phyloP scores from a whole-genome alignment of 345 rosid species.

The Camelina hispida region DNA sequence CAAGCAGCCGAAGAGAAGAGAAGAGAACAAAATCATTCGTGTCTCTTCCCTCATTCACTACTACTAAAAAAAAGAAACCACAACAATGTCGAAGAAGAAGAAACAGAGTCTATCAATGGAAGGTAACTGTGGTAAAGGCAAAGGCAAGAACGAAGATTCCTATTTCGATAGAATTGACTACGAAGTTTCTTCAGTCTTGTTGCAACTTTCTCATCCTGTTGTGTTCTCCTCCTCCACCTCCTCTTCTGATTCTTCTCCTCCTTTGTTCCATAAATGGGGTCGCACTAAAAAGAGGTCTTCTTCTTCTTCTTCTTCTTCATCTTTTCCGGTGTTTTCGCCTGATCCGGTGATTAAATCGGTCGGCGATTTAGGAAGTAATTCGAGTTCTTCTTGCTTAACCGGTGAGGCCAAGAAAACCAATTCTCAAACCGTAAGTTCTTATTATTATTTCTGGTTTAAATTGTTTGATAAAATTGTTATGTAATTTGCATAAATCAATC shows the following conservation, averaged over 20 bases:
- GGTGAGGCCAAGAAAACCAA: constrained; percentile 39
- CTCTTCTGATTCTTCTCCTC: constrained; percentile 19
- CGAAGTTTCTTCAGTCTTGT: constrained; percentile 38
- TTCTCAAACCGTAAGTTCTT: constrained; percentile 19
- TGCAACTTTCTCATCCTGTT: constrained; percentile 38
- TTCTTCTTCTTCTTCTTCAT: neutral
- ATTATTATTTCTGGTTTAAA: neutral
- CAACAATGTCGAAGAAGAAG: constrained; percentile 19
- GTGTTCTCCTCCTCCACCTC: neutral
- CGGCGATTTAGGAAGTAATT: constrained; percentile 21
- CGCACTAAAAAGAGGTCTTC: constrained; percentile 33
- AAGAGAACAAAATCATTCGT: neutral
- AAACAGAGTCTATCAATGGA: constrained; percentile 13
- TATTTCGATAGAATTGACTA: constrained; percentile 6
- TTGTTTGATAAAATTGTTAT: neutral
- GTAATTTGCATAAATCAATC: neutral
- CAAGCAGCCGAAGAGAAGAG: constrained; percentile 1
- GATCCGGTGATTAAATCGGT: constrained; percentile 13
- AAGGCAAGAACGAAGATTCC: neutral
- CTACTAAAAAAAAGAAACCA: neutral
- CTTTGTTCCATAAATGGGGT: constrained; percentile 32
- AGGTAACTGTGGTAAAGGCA: constrained; percentile 6
- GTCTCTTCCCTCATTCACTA: neutral
- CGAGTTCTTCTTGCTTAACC: constrained; percentile 43
- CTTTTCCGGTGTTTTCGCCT: too few species aligned